Base-by-base conservation (phyloP, 495 filamentous ascomycete genomes). In the Penicillium nucicola region DNA sequence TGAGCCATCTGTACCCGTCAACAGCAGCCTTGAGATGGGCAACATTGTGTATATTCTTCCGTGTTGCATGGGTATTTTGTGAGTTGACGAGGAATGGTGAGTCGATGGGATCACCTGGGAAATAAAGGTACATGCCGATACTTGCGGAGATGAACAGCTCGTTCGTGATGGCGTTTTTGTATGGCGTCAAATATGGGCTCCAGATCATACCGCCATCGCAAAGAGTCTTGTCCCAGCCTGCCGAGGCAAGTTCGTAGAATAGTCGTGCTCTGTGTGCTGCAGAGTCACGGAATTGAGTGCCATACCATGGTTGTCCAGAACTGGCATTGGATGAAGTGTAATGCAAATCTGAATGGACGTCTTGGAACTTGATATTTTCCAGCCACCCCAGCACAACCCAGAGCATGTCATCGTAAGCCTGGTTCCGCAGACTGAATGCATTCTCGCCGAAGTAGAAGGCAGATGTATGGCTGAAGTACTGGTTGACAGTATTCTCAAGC, bases 91-190 rank as follows among this genome's bases (percentile, higher is more conserved):
- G 40, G 59, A 89, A 95, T 1, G 91, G 91, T 0, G 86, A 83
- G 12, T 74, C 65, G 49, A 88, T 89, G 14, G 69, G 52, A 52
- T 95, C 91, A 3, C 90, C 90, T 0, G 91, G 90, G 62, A 90
- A 93, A 64, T 93, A 80, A 3, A 95, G 79, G 63, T 95, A 98
- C 93, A 98, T 97, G 17, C 75, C 79, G 38, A 95, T 80, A 40
- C 85, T 90, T 1, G 89, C 90, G 0, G 90, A 74, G 45, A 97
- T 89, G 61, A 76, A 97, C 8, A 97, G 78, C 62, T 97, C 84
- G 62, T 98, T 98, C 25, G 93, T 98, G 55, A 98, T 92, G 48
- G 93, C 91, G 60, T 98, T 98, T 66, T 97, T 98, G 69, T 98
- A 97, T 0, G 92, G 90, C 17, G 72, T 67, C 34, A 95, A 69